Evolutionary conservation across 73 alveolate species (phyloP).

Genomic region (Blepharisma japonicum): DNA sequence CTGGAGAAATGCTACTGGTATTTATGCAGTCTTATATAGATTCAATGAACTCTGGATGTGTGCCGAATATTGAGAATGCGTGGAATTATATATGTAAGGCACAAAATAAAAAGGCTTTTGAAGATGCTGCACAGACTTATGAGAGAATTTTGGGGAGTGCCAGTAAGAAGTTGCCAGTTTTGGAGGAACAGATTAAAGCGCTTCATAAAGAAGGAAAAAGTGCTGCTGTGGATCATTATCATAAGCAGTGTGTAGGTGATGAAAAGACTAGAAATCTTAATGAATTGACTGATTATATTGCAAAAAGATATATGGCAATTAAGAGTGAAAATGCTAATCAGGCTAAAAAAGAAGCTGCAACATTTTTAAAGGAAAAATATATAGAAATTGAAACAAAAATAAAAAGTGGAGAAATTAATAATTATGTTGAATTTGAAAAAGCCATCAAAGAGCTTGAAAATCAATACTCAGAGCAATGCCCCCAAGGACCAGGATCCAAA

Average conservation of each 20-base stretch:
- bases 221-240: not conserved
- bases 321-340: constrained; percentile 27
- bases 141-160: constrained; percentile 27
- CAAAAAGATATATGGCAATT: not conserved
- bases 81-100: constrained; percentile 74
- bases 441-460: constrained; percentile 32
- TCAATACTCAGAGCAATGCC: not conserved
- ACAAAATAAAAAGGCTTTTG: constrained; percentile 56
- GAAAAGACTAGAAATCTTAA: not conserved
- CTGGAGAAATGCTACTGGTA: constrained; percentile 78
- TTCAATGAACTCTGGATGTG: constrained; percentile 76
- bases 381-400: constrained; percentile 54
- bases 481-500: not conserved
- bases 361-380: constrained; percentile 63
- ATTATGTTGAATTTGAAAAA: constrained; percentile 55
- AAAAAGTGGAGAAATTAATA: constrained; percentile 59
- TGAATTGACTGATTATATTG: not conserved
- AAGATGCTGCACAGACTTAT: constrained; percentile 51
- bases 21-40: constrained; percentile 60
- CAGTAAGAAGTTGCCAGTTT: not conserved
- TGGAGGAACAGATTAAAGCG: not conserved
- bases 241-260: not conserved
- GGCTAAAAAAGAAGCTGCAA: constrained; percentile 28
- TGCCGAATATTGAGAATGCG: constrained; percentile 71
- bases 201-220: constrained; percentile 4